Conservation (phyloP, 2,329 filamentous ascomycete species). For the Alternaria sp. region DNA sequence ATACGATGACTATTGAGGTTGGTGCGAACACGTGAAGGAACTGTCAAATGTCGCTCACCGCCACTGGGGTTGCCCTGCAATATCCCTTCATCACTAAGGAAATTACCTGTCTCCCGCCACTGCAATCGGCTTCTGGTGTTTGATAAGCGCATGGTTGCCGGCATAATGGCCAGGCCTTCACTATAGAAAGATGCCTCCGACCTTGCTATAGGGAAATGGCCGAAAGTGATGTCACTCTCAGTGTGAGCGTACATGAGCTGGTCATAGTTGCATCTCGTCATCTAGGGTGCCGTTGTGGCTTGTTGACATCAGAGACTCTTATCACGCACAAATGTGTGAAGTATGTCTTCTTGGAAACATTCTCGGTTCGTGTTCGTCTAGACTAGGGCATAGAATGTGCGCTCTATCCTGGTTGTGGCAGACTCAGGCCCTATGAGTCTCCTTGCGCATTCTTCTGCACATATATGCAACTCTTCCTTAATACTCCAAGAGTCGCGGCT, state of each 20-base stretch:
- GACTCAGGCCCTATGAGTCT: not conserved
- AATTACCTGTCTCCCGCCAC: conserved; percentile 13
- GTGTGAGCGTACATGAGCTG: not conserved
- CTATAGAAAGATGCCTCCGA: not conserved
- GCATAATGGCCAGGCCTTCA: conserved; percentile 6
- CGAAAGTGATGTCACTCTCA: conserved; percentile 9
- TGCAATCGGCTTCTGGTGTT: conserved; percentile 1
- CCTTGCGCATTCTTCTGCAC: not conserved
- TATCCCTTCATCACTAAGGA: conserved; percentile 26
- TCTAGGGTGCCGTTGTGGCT: not conserved
- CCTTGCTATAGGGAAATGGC: not conserved
- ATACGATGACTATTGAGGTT: conserved; percentile 18
- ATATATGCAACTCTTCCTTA: not conserved
- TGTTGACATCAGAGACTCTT: not conserved
- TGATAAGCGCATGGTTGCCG: conserved; percentile 13
- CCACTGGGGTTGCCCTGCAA: conserved; percentile 18
- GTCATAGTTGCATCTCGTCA: not conserved
- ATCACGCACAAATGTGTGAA: not conserved
- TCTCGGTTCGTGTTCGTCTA: not conserved
- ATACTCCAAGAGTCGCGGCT: not conserved
- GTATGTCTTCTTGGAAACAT: not conserved
- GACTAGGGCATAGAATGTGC: not conserved
- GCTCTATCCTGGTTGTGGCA: not conserved
- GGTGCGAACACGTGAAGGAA: conserved; percentile 14
- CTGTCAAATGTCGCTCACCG: conserved; percentile 18